phyloP scores from a whole-genome alignment of 352 stramenopile species.

The Phytopythium chamaehyphon region DNA sequence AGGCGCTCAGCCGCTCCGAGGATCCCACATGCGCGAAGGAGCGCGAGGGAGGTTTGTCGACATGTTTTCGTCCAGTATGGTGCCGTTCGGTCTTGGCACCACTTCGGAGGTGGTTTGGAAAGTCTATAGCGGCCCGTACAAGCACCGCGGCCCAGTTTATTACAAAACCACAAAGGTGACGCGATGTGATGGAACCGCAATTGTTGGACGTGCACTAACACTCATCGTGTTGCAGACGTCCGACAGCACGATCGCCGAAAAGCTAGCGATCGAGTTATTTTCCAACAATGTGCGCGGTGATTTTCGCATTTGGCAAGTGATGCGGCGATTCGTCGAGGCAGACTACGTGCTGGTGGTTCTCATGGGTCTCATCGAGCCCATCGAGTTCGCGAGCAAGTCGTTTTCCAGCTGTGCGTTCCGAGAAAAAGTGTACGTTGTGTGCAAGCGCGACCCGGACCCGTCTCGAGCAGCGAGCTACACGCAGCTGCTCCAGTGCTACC shows the following conservation, averaged over 20 bases:
- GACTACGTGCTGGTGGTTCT: slow-evolving; percentile 54
- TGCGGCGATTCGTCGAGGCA: slow-evolving; percentile 43
- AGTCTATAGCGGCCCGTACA: slow-evolving; percentile 12
- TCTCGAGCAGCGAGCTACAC: not conserved
- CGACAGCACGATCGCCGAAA: slow-evolving; percentile 20
- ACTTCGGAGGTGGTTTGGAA: slow-evolving; percentile 11
- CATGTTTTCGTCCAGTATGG: slow-evolving; percentile 10
- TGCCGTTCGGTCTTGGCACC: slow-evolving; percentile 9
- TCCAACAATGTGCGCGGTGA: slow-evolving; percentile 19
- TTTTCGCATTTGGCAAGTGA: slow-evolving; percentile 46
- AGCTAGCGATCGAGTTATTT: slow-evolving; percentile 24
- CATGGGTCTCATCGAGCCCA: slow-evolving; percentile 36
- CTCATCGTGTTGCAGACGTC: not conserved
- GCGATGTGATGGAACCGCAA: not conserved
- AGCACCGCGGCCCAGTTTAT: slow-evolving; percentile 16
- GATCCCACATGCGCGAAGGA: slow-evolving; percentile 12
- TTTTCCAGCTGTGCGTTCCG: slow-evolving; percentile 31
- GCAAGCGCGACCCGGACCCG: slow-evolving; percentile 4
- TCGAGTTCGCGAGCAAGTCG: slow-evolving; percentile 50
- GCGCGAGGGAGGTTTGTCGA: slow-evolving; percentile 14
- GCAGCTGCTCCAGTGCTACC: not conserved
- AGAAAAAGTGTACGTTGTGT: slow-evolving; percentile 54
- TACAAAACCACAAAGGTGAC: slow-evolving; percentile 9
- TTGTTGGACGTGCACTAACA: not conserved
- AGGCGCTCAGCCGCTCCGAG: not conserved